Conservation (phyloP, 2,329 filamentous ascomycete species). For the Colletotrichum nymphaeae region DNA sequence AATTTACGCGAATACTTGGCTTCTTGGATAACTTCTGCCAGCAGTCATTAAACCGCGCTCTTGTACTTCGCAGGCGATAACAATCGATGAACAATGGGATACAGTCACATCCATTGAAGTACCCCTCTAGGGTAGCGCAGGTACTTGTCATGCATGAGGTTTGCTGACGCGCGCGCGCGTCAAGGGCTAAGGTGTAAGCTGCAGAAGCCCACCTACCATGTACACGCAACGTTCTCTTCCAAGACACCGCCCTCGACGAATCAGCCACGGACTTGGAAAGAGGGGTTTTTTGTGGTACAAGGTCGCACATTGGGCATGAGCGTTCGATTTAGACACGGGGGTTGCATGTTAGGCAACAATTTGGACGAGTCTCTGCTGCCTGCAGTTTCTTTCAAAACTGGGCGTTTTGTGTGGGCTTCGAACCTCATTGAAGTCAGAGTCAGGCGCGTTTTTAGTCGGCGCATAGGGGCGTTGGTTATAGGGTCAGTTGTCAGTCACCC, state of each 20-base stretch:
- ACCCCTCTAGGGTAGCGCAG: no score
- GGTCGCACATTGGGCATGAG: background rate
- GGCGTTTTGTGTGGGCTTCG: background rate
- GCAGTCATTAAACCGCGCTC: no score
- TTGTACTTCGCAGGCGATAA: no score
- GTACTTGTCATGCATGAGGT: background rate
- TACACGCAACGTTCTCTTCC: background rate
- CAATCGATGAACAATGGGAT: no score
- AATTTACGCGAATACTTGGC: no score
- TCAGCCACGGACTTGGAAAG: background rate
- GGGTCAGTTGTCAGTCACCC: no score
- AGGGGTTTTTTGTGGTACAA: background rate
- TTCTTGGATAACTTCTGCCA: no score
- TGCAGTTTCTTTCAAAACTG: background rate
- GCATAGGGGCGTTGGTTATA: no score
- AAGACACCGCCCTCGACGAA: background rate
- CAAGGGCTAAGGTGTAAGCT: background rate
- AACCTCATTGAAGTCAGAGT: no score
- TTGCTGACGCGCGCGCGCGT: background rate
- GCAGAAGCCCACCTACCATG: background rate
- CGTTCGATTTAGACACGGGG: background rate
- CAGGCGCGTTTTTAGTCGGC: no score
- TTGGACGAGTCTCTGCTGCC: background rate
- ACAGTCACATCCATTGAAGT: no score
- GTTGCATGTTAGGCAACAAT: conserved; percentile 1